These are phyloP conservation scores for Neocucurbitaria cava DNA, from an alignment of 2,329 filamentous ascomycete species.

Conservation along the genomic window DNA sequence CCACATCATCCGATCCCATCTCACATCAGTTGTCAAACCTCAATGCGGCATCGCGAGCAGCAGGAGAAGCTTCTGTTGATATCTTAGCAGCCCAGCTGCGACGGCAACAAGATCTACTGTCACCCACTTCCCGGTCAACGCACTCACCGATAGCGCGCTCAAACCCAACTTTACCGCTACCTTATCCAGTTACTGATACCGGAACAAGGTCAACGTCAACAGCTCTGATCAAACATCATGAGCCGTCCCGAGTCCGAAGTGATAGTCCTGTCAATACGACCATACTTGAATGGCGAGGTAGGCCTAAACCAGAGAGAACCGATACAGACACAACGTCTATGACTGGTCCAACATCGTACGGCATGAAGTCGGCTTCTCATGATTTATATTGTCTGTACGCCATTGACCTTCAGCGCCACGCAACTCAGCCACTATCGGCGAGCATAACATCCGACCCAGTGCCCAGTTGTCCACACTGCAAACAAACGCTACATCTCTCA, in stretches of 20 bases:
- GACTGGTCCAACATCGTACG: constrained; percentile 30
- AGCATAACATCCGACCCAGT: constrained; percentile 30
- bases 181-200: constrained; percentile 20
- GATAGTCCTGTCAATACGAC: constrained; percentile 37
- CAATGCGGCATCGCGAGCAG: constrained; percentile 38
- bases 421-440: constrained; percentile 32
- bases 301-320: constrained; percentile 21
- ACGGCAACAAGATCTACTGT: constrained; percentile 28
- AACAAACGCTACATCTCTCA: constrained; percentile 37
- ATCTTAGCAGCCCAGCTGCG: constrained; percentile 34
- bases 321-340: constrained; percentile 35
- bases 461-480: constrained; percentile 44
- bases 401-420: constrained; percentile 38
- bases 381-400: constrained; percentile 43
- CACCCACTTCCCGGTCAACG: constrained; percentile 21
- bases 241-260: constrained; percentile 17
- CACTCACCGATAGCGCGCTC: constrained; percentile 17
- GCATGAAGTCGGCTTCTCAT: constrained; percentile 18
- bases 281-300: constrained; percentile 23
- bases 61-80: constrained; percentile 37
- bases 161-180: constrained; percentile 9
- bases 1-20: constrained; percentile 40
- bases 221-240: constrained; percentile 30
- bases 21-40: constrained; percentile 41
- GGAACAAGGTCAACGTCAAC: constrained; percentile 29